A percentile compares a stretch with the other conserved stretches of the same genome.
phyloP scores from a whole-genome alignment of 2,329 filamentous ascomycete genomes.

The Sporothrix brasiliensis region DNA sequence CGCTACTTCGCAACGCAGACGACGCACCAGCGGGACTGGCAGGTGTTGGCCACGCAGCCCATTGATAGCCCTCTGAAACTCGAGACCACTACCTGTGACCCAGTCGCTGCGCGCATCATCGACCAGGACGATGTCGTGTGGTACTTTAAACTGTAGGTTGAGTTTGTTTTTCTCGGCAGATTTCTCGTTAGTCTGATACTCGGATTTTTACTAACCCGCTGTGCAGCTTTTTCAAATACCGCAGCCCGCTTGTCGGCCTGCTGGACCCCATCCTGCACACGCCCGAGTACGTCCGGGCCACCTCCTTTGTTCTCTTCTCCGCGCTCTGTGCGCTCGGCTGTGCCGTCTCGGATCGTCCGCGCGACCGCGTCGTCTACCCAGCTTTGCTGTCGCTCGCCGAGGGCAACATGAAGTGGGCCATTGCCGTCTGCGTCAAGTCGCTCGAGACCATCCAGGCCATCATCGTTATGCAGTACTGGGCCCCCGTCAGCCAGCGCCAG shows the following conservation, averaged over 20 bases:
- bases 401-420: constrained; percentile 39
- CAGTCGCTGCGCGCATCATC: constrained; percentile 37
- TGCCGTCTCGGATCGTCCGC: constrained; percentile 38
- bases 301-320: constrained; percentile 40
- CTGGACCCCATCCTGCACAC: constrained; percentile 39
- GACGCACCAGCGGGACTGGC: constrained; percentile 37
- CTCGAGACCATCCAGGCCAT: constrained; percentile 39
- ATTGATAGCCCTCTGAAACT: constrained; percentile 37
- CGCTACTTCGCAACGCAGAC: constrained; percentile 36
- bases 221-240: constrained; percentile 38
- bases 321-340: constrained; percentile 39
- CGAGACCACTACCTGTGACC: constrained; percentile 37
- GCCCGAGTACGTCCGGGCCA: constrained; percentile 37
- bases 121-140: constrained; percentile 36
- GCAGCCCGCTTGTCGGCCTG: constrained; percentile 38
- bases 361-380: constrained; percentile 38
- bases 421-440: constrained; percentile 38
- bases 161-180: not conserved
- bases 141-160: constrained; percentile 34
- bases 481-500: constrained; percentile 35
- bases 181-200: too few species aligned
- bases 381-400: constrained; percentile 37
- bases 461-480: constrained; percentile 39
- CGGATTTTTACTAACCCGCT: not conserved
- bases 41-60: constrained; percentile 36